phyloP scores from a whole-genome alignment of 352 stramenopile species.

The Blastocystis sp. region DNA sequence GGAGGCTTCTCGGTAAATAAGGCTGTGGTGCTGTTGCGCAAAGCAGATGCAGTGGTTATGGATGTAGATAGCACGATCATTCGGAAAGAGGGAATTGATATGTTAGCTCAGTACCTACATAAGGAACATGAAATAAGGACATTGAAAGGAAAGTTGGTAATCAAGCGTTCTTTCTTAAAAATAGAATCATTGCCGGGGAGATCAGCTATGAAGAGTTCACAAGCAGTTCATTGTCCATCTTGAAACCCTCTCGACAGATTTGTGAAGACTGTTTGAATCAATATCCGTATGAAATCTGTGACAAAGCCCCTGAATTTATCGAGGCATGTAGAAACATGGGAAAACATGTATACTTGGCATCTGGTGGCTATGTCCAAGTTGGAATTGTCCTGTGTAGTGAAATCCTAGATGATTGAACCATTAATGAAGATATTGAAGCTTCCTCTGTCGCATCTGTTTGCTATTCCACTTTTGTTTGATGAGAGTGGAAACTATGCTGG shows the following conservation, averaged over 20 bases:
- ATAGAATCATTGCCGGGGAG: not conserved
- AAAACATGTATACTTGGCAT: constrained; percentile 41
- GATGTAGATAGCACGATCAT: constrained; percentile 63
- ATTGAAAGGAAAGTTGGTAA: not conserved
- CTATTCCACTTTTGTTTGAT: constrained; percentile 42
- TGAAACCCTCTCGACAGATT: constrained; percentile 25
- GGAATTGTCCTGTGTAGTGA: not conserved
- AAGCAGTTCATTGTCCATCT: not conserved
- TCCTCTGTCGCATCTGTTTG: not conserved
- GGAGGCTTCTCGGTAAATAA: constrained; percentile 1
- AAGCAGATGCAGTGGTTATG: constrained; percentile 1
- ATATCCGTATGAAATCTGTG: constrained; percentile 26
- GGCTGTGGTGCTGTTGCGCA: not conserved
- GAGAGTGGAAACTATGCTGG: not conserved
- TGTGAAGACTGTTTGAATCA: not conserved
- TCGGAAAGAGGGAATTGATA: constrained; percentile 50
- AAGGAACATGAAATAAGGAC: constrained; percentile 22
- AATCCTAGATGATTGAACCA: constrained; percentile 8
- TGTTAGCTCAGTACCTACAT: not conserved
- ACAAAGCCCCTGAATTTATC: constrained; percentile 25
- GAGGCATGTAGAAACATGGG: not conserved
- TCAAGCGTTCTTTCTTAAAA: not conserved
- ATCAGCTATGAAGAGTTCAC: constrained; percentile 25
- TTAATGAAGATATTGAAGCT: not conserved
- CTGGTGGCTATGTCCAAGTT: constrained; percentile 35